Evolutionary conservation across 352 stramenopile genomes (phyloP), one percentile per base, ranked within the genome.

Genomic region (Phytopythium montanum): DNA sequence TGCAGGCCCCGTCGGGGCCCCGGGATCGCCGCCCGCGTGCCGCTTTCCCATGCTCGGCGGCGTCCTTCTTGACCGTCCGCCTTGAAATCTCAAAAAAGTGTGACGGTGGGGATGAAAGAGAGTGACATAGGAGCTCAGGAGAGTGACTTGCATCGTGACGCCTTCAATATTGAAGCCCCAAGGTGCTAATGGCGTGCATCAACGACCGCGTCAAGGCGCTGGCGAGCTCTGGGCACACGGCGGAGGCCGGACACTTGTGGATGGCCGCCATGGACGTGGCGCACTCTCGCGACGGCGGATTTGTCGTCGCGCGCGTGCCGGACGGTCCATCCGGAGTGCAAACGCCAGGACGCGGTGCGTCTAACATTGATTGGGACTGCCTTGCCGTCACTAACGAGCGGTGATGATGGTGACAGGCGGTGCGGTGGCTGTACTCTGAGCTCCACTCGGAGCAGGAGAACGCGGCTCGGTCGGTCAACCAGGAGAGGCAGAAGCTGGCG

Each of bases 401-500:
- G 19, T 6, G 26, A 41, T 50, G 23, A 2, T 21, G 0, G 21
- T 51, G 58, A 25, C 48, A 68, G 54, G n/a, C 34, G 23, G 55
- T 75, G 57, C 59, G 85, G 29, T 63, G 53, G 16, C 53, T 63
- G 10, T 89, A 85, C 52, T 88, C 82, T 31, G 70, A 88, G 28
- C 90, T 90, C 58, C 78, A 88, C 51, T 72, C 75, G 1, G 61
- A 85, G 8, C 76, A 76, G 18, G 79, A 93, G 41, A 19, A 59
- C 8, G 72, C 76, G 7, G 81, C 81, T 3, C 79, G 71, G 9
- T 60, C n/a, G n/a, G n/a, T 70, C 18, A 76, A 91, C 16, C 36
- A 67, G n/a, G 55, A 73, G 26, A 69, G 81, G 34, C 71, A 88
- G 49, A 66, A 81, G 52, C 63, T 76, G 29, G 64, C 55, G 13